These are phyloP conservation scores for Calonectria montana DNA, from an alignment of 2,329 filamentous ascomycete genomes.

Conservation along the genomic window DNA sequence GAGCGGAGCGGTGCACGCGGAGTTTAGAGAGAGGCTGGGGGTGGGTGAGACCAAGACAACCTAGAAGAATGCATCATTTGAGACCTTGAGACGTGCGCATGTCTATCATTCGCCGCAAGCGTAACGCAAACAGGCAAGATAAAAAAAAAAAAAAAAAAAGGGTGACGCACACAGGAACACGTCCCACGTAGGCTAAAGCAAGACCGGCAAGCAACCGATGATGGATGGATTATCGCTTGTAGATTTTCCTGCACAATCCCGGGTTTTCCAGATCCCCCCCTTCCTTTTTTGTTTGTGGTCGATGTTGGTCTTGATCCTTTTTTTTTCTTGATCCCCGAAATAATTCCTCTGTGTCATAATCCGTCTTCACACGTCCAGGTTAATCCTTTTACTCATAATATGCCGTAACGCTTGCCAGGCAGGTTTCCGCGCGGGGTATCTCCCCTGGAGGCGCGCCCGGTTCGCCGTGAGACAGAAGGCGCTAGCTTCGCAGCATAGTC, in stretches of 20 bases:
- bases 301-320: neutral
- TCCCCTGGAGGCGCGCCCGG: neutral
- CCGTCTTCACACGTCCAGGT: no score
- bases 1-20: constrained; percentile 18
- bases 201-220: constrained; percentile 1
- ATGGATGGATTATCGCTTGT: neutral
- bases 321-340: neutral
- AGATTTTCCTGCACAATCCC: neutral
- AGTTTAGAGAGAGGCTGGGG: neutral
- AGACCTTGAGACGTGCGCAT: constrained; percentile 13
- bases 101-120: constrained; percentile 13
- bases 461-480: neutral
- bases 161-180: neutral
- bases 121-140: neutral
- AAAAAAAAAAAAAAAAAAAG: neutral
- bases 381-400: neutral
- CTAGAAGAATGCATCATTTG: neutral
- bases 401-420: neutral
- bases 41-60: neutral
- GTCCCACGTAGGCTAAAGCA: neutral
- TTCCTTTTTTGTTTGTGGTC: neutral
- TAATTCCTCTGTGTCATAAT: neutral
- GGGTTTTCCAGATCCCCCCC: neutral
- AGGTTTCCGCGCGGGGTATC: constrained; percentile 1
- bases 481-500: constrained; percentile 7